Percentiles rank a stretch among this genome's conserved stretches.
Evolutionary conservation across 352 stramenopile genomes (phyloP).

Genomic region (Phytophthora pisi): DNA sequence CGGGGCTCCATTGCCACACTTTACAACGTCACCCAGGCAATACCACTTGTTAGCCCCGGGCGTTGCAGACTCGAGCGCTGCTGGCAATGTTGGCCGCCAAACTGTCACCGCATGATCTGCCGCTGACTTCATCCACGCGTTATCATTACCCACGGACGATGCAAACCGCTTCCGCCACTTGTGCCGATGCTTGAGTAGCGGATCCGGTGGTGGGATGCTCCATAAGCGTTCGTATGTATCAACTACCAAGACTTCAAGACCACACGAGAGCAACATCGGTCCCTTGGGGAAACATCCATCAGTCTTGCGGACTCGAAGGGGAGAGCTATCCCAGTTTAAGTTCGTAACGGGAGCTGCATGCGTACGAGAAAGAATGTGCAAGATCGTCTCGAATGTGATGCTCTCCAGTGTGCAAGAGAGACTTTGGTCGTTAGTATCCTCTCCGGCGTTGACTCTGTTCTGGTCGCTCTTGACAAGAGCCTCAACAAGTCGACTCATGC

Average conservation of each 20-base stretch:
- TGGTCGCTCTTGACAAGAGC: slow-evolving; percentile 30
- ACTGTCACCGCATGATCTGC: slow-evolving; percentile 70
- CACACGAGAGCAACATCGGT: slow-evolving; percentile 67
- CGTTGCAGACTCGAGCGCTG: slow-evolving; percentile 38
- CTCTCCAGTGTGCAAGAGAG: slow-evolving; percentile 53
- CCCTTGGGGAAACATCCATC: slow-evolving; percentile 75
- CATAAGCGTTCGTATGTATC: slow-evolving; percentile 82
- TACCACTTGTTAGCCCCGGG: slow-evolving; percentile 57
- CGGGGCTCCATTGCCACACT: slow-evolving; percentile 62
- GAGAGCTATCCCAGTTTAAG: slow-evolving; percentile 54
- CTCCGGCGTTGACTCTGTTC: slow-evolving; percentile 5
- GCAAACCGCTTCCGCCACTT: slow-evolving; percentile 76
- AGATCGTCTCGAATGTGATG: slow-evolving; percentile 74
- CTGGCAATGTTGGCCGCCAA: slow-evolving; percentile 67
- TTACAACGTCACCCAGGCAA: slow-evolving; percentile 72
- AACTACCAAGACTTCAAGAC: slow-evolving; percentile 76
- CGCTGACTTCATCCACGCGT: slow-evolving; percentile 48
- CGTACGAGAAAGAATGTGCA: slow-evolving; percentile 78
- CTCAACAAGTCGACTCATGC: slow-evolving; percentile 38
- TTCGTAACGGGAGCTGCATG: slow-evolving; percentile 46
- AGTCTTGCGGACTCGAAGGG: slow-evolving; percentile 39
- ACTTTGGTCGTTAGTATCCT: slow-evolving; percentile 26
- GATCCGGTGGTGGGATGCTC: slow-evolving; percentile 81
- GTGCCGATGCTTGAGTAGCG: slow-evolving; percentile 77
- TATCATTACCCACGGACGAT: slow-evolving; percentile 9